Base-by-base conservation (phyloP, 495 filamentous ascomycete species). In the Neurospora sp. region DNA sequence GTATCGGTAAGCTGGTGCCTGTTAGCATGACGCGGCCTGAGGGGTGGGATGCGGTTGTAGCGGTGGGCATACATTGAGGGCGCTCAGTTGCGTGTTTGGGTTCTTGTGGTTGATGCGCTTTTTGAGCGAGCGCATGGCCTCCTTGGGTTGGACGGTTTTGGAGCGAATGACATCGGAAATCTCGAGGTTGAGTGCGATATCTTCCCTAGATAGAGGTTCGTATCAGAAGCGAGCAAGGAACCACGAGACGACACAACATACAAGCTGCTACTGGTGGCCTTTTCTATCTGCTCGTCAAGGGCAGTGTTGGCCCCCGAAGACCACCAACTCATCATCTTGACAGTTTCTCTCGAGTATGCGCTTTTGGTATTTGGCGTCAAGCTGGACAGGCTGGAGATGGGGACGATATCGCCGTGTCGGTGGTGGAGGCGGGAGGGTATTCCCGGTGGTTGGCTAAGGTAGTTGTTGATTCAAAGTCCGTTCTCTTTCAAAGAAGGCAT, bases 91-190 rank as follows among this genome's bases (percentile, higher is more conserved):
- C 20, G 96, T 89, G 79, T 99, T 99, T 39, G 96, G 96, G 78
- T 99, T 99, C 83, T 92, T 93, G 84, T 98, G 92, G 81, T 93
- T 94, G 82, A 99, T 92, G 77, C 96, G 91, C 77, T 91, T 90
- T 81, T 97, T 98, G 80, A 99, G 87, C 37, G 92, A 94, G 78
- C 92, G 92, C 96, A 98, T 98, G 66, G 96, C 96, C 80, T 98
- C 96, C 81, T 94, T 97, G 44, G 96, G 94, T 77, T 94, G 93
- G 11, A 99, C 95, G 27, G 94, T 96, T 82, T 98, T 98, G 72
- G 94, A 97, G 77, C 96, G 90, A 77, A 99, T 97, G 76, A 94
- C 86, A 81, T 99, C 96, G 75, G 94, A 97, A 76, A 99, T 97
- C 81, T 99, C 96, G 77, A 99, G 88, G 80, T 97, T 98, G 73